Evolutionary conservation across 371 early-diverging fungal species (phyloP).

Genomic region (Syncephalastrum contaminatum): DNA sequence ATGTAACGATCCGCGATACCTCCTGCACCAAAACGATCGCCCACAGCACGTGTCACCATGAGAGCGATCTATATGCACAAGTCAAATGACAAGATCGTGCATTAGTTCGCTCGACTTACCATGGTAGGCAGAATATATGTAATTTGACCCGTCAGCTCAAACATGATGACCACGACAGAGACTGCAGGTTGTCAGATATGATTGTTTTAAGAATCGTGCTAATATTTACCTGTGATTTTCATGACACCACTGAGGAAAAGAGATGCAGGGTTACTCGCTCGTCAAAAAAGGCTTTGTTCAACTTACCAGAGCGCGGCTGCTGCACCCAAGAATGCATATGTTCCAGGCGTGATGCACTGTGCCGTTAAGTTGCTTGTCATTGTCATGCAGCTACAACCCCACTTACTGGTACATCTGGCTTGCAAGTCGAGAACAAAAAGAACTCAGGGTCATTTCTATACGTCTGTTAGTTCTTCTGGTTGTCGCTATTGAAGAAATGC

Average conservation of each 20-base stretch:
- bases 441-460: slow-evolving; percentile 64
- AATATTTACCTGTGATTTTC: slow-evolving; percentile 56
- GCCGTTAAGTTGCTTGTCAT: background rate
- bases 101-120: slow-evolving; percentile 41
- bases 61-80: slow-evolving; percentile 62
- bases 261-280: background rate
- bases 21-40: slow-evolving; percentile 78
- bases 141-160: slow-evolving; percentile 93
- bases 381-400: background rate
- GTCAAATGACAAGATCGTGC: background rate
- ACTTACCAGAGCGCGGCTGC: slow-evolving; percentile 84
- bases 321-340: slow-evolving; percentile 96
- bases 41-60: slow-evolving; percentile 87
- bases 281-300: background rate
- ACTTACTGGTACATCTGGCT: slow-evolving; percentile 69
- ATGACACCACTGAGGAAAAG: slow-evolving; percentile 59
- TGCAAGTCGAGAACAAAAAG: slow-evolving; percentile 73
- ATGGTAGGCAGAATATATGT: slow-evolving; percentile 92
- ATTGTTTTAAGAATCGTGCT: background rate
- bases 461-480: background rate
- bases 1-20: slow-evolving; percentile 90
- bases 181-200: slow-evolving; percentile 35
- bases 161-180: slow-evolving; percentile 90
- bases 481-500: background rate
- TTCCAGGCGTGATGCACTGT: slow-evolving; percentile 89